Conservation (phyloP, 2,329 filamentous ascomycete species). For the Colletotrichum coccodes region DNA sequence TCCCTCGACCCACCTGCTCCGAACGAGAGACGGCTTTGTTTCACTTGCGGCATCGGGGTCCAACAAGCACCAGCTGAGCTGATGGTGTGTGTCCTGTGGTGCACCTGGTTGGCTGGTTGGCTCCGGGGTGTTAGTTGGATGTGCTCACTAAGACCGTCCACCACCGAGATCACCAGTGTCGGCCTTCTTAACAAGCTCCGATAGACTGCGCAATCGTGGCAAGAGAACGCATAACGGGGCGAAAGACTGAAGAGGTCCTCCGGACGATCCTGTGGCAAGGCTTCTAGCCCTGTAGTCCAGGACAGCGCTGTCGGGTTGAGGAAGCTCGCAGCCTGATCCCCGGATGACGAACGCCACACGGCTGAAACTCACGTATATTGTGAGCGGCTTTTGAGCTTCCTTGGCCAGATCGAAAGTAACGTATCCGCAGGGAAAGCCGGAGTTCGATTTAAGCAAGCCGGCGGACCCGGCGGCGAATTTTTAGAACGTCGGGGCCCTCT, state of each 20-base stretch:
- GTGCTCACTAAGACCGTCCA: slow-evolving; percentile 1
- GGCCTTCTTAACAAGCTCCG: background rate
- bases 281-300: background rate
- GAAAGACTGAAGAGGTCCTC: background rate
- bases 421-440: background rate
- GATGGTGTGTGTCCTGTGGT: slow-evolving; percentile 6
- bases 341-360: background rate
- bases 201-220: slow-evolving; percentile 18
- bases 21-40: slow-evolving; percentile 15
- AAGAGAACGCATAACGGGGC: slow-evolving; percentile 7
- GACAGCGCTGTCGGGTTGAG: background rate
- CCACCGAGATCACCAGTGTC: background rate
- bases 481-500: background rate
- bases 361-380: background rate
- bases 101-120: slow-evolving; percentile 1
- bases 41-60: slow-evolving; percentile 22
- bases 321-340: background rate
- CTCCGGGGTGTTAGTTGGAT: background rate
- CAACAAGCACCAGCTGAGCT: slow-evolving; percentile 7
- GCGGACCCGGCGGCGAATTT: background rate
- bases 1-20: slow-evolving; percentile 19
- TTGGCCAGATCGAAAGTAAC: background rate
- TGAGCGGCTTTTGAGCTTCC: background rate
- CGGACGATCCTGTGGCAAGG: background rate
- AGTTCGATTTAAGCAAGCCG: background rate